phyloP scores from a whole-genome alignment of 2,329 filamentous ascomycete genomes.

The Beauveria brongniartii region DNA sequence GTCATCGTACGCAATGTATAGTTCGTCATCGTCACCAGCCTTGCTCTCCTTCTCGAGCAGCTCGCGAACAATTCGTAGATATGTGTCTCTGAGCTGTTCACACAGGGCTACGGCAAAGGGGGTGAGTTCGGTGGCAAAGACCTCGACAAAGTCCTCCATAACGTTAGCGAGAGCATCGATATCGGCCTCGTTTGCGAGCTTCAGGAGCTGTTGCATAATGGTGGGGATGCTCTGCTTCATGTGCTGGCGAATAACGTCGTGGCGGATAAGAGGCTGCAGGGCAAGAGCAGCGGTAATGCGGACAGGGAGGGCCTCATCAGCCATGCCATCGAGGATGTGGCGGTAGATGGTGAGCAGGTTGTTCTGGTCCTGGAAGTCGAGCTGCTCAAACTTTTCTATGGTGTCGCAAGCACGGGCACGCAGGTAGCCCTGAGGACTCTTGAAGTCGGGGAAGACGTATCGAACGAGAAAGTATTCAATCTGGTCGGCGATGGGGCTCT shows the following conservation, averaged over 20 bases:
- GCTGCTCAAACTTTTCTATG: slow-evolving; percentile 93
- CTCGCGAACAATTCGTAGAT: slow-evolving; percentile 86
- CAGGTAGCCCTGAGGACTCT: slow-evolving; percentile 83
- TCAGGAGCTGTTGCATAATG: slow-evolving; percentile 98
- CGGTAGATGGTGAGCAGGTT: slow-evolving; percentile 95
- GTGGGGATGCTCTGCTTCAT: slow-evolving; percentile 98
- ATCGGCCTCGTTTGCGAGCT: slow-evolving; percentile 95
- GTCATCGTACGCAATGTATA: slow-evolving; percentile 90
- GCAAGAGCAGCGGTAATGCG: slow-evolving; percentile 90
- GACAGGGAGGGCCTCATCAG: slow-evolving; percentile 85
- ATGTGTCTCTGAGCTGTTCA: slow-evolving; percentile 92
- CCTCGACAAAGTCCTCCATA: slow-evolving; percentile 99
- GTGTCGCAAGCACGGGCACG: slow-evolving; percentile 94
- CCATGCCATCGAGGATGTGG: slow-evolving; percentile 95
- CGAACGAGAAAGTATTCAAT: slow-evolving; percentile 98
- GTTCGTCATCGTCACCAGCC: slow-evolving; percentile 65
- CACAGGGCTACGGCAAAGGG: slow-evolving; percentile 94
- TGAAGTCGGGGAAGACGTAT: slow-evolving; percentile 97
- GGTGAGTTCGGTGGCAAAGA: slow-evolving; percentile 93
- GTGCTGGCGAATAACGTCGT: slow-evolving; percentile 85
- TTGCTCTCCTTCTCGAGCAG: slow-evolving; percentile 81
- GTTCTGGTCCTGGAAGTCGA: slow-evolving; percentile 93
- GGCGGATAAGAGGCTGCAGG: slow-evolving; percentile 88
- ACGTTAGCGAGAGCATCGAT: slow-evolving; percentile 96
- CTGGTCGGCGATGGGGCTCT: slow-evolving; percentile 94